Evolutionary conservation across 768 basidiomycete genomes (phyloP).

Genomic region (Filobasidium wieringae): DNA sequence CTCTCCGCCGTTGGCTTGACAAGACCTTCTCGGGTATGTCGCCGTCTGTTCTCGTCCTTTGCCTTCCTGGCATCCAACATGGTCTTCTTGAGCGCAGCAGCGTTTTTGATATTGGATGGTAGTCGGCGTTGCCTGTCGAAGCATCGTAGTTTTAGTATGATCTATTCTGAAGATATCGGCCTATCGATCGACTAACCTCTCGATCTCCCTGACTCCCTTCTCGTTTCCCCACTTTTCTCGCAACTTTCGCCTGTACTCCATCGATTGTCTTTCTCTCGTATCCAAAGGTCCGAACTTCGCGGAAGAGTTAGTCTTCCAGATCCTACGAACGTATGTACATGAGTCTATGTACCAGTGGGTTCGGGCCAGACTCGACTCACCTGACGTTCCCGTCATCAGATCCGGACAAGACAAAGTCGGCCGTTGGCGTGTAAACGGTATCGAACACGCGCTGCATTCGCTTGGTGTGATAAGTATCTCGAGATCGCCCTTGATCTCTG

Average conservation of each 20-base stretch:
- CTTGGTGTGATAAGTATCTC: slow-evolving; percentile 94
- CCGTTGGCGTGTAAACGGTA: slow-evolving; percentile 74
- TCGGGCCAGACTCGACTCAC: slow-evolving; percentile 7
- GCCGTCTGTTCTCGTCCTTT: slow-evolving; percentile 86
- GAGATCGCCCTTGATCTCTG: slow-evolving; percentile 62
- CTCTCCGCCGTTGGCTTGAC: slow-evolving; percentile 81
- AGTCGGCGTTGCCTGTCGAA: slow-evolving; percentile 58
- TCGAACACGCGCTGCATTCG: slow-evolving; percentile 98
- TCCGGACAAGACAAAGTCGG: slow-evolving; percentile 78
- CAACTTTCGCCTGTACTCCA: slow-evolving; percentile 83
- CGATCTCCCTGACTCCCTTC: slow-evolving; percentile 63
- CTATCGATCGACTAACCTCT: slow-evolving; percentile 49
- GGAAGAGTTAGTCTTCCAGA: slow-evolving; percentile 89
- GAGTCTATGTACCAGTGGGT: not conserved
- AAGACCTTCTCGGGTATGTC: slow-evolving; percentile 74
- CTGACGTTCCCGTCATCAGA: slow-evolving; percentile 92
- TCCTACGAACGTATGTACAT: slow-evolving; percentile 18
- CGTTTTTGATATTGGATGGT: slow-evolving; percentile 82
- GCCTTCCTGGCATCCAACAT: slow-evolving; percentile 81
- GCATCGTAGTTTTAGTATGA: not conserved
- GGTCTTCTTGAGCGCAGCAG: slow-evolving; percentile 72
- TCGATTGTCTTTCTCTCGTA: slow-evolving; percentile 74
- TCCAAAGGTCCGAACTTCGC: slow-evolving; percentile 86
- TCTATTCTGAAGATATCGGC: not conserved
- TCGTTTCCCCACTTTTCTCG: slow-evolving; percentile 82